Evolutionary conservation across 2,329 filamentous ascomycete genomes (phyloP), one percentile per base, ranked within the genome.

Genomic region (Ilyonectria robusta): DNA sequence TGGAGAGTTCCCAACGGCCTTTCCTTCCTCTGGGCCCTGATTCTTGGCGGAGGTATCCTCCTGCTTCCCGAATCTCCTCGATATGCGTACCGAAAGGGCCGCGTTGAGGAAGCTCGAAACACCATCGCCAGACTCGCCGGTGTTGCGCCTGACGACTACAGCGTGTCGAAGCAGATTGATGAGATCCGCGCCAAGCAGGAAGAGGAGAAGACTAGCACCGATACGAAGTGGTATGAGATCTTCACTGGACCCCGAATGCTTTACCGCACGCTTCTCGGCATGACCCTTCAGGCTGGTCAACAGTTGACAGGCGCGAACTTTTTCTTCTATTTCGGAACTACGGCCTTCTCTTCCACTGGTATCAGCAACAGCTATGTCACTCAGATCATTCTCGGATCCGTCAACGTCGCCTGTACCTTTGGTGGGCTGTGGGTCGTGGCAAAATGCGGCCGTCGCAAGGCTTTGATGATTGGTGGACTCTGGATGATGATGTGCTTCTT

Each of bases 331-430:
- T 92, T 91, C 74, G 87, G 87, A 26, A 89, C 87, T 46, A 91
- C 88, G 4, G 89, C 93, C 71, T 93, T 94, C 79, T 76, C 84
- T 15, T 85, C 90, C 2, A 90, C 90, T 1, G 92, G 91, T 71
- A 85, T 93, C 31, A 79, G 75, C 67, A 88, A 94, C 81, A 87
- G 86, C 57, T 93, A 91, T 73, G 82, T 90, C 59, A 93, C 90
- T 1, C 89, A 91, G 74, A 90, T 93, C 72, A 91, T 93, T 66
- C 85, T 92, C 21, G 87, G 87, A 10, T 88, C 86, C 0, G 91
- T 93, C 74, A 93, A 93, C 73, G 89, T 92, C 2, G 84, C 83
- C 59, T 90, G 87, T 75, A 93, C 92, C 2, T 87, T 93, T 67
- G 85, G 81, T 42, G 91, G 90, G 55, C 82, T 93, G 37, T 92